Conservation (phyloP, 164 flowering plant species). For the Umbilicus rupestris region DNA sequence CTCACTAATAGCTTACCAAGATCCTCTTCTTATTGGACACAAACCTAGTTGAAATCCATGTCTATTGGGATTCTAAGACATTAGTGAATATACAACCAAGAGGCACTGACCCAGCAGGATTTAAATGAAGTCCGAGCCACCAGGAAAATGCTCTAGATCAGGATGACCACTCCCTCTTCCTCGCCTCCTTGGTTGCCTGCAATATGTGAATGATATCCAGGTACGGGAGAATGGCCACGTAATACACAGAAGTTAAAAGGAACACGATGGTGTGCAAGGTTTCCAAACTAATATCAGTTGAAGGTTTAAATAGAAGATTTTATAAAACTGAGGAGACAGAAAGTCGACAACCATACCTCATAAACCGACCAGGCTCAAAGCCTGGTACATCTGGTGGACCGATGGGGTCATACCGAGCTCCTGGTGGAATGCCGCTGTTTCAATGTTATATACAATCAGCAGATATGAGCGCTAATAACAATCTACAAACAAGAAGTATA, state of each 20-base stretch:
- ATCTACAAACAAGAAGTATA: conserved; percentile 5
- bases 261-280: background rate
- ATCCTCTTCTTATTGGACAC: too few species aligned
- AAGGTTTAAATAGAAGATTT: background rate
- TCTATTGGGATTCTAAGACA: too few species aligned
- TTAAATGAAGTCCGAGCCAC: conserved; percentile 44
- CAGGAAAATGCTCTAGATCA: conserved; percentile 47
- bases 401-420: conserved; percentile 81
- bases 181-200: conserved; percentile 45
- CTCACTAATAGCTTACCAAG: too few species aligned
- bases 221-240: too few species aligned
- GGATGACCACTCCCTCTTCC: conserved; percentile 44
- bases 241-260: too few species aligned
- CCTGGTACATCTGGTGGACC: conserved; percentile 86
- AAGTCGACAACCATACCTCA: conserved; percentile 28
- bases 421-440: conserved; percentile 67
- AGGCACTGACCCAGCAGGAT: background rate
- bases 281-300: background rate
- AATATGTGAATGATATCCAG: conserved; percentile 9
- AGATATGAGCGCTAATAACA: background rate
- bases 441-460: conserved; percentile 11
- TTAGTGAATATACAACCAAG: too few species aligned
- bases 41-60: too few species aligned
- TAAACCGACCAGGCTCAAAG: conserved; percentile 60
- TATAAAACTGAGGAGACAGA: background rate